A percentile compares a stretch with the other conserved stretches of the same genome.
Evolutionary conservation across 1,284 basidiomycete genomes (phyloP).

Genomic region (Papiliotrema fonsecae): DNA sequence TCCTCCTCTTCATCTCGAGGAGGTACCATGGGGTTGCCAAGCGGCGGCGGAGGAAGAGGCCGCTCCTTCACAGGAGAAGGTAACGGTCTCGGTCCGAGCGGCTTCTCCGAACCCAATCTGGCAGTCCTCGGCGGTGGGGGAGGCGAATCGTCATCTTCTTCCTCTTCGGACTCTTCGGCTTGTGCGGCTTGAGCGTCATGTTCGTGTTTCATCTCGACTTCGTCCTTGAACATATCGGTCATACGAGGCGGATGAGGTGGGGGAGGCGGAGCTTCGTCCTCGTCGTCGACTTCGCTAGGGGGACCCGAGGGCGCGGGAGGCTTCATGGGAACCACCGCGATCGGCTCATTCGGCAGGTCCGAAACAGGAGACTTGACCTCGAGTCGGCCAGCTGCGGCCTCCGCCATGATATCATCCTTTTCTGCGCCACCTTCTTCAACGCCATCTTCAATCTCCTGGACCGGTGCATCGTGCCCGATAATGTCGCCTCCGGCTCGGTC

Average conservation of each 20-base stretch:
- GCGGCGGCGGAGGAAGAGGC: conserved; percentile 3
- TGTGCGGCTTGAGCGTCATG: conserved; percentile 7
- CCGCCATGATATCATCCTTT: conserved; percentile 24
- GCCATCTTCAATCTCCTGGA: conserved; percentile 19
- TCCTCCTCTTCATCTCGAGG: conserved; percentile 29
- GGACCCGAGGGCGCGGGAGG: conserved; percentile 20
- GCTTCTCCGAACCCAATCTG: conserved; percentile 7
- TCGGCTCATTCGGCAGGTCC: background rate
- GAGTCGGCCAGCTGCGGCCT: conserved; percentile 19
- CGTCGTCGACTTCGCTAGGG: conserved; percentile 9
- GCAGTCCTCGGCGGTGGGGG: conserved; percentile 2
- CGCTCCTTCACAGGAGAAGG: conserved; percentile 15
- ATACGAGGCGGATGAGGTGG: conserved; percentile 13
- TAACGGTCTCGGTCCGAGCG: conserved; percentile 19
- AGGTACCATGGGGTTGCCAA: conserved; percentile 13
- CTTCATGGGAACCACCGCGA: conserved; percentile 27
- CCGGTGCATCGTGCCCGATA: conserved; percentile 9
- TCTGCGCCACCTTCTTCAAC: conserved; percentile 27
- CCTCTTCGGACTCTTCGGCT: conserved; percentile 9
- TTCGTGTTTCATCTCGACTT: conserved; percentile 20
- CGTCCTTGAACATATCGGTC: conserved; percentile 22
- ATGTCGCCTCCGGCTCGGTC: conserved; percentile 14
- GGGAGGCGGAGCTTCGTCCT: conserved; percentile 9
- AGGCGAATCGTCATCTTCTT: conserved; percentile 1
- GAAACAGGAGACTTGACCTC: conserved; percentile 5